These are phyloP conservation scores for Lathyrus aphaca DNA, from an alignment of 306 rosid genomes.

Conservation along the genomic window DNA sequence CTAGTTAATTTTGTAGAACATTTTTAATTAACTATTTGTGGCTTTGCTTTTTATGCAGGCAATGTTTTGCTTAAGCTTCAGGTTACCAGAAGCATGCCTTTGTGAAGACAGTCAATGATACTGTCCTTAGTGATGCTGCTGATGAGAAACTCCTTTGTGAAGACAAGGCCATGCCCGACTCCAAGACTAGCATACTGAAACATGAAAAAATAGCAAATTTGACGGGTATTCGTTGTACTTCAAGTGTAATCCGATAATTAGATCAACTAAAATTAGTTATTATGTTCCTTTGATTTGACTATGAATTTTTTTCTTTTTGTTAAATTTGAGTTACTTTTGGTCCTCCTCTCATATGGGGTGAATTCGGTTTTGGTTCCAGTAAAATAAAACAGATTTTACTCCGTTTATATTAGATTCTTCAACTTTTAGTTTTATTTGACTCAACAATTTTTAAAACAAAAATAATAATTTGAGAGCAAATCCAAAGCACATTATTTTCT, in stretches of 20 bases:
- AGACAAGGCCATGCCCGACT: too few species aligned
- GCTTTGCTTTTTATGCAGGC: constrained; percentile 54
- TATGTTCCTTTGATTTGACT: background rate
- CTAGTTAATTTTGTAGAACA: constrained; percentile 18
- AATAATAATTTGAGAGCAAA: too few species aligned
- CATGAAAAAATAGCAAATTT: background rate
- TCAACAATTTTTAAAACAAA: too few species aligned
- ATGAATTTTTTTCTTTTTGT: background rate
- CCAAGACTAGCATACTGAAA: too few species aligned
- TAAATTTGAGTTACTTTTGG: background rate
- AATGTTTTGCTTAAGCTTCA: constrained; percentile 85
- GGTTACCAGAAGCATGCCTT: constrained; percentile 57
- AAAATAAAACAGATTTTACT: too few species aligned
- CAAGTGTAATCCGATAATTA: background rate
- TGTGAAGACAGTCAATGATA: constrained; percentile 40
- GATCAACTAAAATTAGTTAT: background rate
- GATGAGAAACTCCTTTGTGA: background rate
- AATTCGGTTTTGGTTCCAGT: too few species aligned
- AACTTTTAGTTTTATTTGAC: too few species aligned
- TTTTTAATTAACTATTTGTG: constrained; percentile 9
- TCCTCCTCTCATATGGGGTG: too few species aligned
- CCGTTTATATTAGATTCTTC: too few species aligned
- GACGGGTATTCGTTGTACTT: background rate
- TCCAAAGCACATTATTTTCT: too few species aligned
- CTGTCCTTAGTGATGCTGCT: constrained; percentile 24